Conservation (phyloP, 192 early-diverging fungal species). For the Cetraspora pellucida region DNA sequence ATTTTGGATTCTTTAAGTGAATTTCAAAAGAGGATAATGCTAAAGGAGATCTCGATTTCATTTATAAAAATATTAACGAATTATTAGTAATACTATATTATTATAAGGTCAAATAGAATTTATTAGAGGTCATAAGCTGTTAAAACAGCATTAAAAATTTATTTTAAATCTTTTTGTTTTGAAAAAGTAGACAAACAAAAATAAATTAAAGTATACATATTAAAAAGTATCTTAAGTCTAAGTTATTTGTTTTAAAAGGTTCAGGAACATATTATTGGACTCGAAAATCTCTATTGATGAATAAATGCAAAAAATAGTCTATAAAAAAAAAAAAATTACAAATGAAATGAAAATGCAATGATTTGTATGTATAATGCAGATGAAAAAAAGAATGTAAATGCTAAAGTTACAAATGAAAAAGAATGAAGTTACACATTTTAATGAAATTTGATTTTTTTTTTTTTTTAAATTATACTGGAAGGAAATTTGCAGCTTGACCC, state of each 20-base stretch:
- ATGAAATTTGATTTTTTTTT: background rate
- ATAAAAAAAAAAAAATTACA: background rate
- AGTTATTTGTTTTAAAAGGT: no score
- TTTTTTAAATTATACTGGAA: background rate
- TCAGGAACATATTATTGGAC: no score
- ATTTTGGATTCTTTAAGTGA: background rate
- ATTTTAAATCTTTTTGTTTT: no score
- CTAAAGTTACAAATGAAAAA: constrained; percentile 5
- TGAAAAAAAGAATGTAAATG: background rate
- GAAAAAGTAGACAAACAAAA: no score
- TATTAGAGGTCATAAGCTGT: no score
- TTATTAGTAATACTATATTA: constrained; percentile 2
- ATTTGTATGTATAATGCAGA: background rate
- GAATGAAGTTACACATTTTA: background rate
- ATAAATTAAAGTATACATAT: no score
- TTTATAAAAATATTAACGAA: background rate
- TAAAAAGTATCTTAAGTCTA: no score
- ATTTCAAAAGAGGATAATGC: constrained; percentile 16
- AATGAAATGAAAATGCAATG: background rate
- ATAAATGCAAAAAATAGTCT: no score
- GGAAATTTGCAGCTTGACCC: background rate
- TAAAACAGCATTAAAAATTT: no score
- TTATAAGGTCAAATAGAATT: no score
- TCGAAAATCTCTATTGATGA: no score
- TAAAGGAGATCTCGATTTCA: background rate